Base-by-base conservation (phyloP, 306 rosid genomes). In the Cicer yamashitae region DNA sequence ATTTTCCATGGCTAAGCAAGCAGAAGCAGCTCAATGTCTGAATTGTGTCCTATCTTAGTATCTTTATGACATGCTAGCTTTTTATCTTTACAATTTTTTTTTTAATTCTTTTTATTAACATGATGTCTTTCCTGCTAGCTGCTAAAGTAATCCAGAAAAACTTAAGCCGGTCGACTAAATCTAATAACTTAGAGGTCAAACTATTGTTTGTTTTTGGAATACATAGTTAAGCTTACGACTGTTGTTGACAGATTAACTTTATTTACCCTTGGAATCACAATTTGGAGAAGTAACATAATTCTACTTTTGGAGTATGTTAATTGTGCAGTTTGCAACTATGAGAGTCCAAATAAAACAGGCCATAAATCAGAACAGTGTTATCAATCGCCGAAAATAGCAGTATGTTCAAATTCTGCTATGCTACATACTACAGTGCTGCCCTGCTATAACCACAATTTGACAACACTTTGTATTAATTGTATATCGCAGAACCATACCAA, bases 11-110 rank as follows among this genome's bases (percentile, higher is more conserved):
- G 30, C 69, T 52, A 34, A 60, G 46, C 47, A 25, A 10, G 57
- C 12, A 43, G 51, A 72, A 48, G 53, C 44, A 69, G 34, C 54
- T 66, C 52, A 58, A 57, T 39, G 34, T 74, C 43, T 46, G 79
- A 57, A 65, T 14, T 58, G 40, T 74, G 38, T 39, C 63, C 53
- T 61, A 75, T 74, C 30, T 20, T 15, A 3, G 59, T 67, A 9
- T 50, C 9, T 40, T 15, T 7, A 73, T 46, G 40, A 73, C 59
- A 41, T 41, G n/a, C 57, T 41, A 50, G 46, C 56, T 20, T 38
- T 56, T 39, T 57, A 47, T 46, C 56, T 7, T 60, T 39, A 15
- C 25, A 10, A 17, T 7, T 3, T 7, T 25, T 41, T 37, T 10
- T 34, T 30, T 10, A 15, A 6, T 15, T 5, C 8, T 37, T 46